These are phyloP conservation scores for Ceratobasidium sp. DNA, from an alignment of 1,284 basidiomycete species.

Conservation along the genomic window DNA sequence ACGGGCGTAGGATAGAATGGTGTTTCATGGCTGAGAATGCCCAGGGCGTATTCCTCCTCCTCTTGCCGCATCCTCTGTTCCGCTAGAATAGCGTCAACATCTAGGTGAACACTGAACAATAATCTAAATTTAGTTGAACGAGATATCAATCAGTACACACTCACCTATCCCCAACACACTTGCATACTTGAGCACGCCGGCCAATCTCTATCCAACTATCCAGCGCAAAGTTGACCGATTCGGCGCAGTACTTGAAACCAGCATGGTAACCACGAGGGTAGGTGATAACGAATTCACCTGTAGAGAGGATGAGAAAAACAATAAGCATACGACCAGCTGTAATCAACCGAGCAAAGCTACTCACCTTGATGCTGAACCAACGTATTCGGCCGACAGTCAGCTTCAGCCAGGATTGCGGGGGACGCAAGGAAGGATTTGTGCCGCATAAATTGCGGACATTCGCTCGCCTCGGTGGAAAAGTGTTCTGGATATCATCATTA, in stretches of 20 bases:
- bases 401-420: slow-evolving; percentile 83
- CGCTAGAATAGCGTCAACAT: slow-evolving; percentile 85
- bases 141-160: slow-evolving; percentile 48
- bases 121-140: not conserved
- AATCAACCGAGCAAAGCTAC: not conserved
- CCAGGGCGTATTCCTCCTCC: slow-evolving; percentile 39
- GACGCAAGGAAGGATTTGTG: slow-evolving; percentile 98
- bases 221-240: slow-evolving; percentile 97
- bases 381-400: slow-evolving; percentile 88
- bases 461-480: slow-evolving; percentile 86
- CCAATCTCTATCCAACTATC: slow-evolving; percentile 96
- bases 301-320: slow-evolving; percentile 52
- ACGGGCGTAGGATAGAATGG: not conserved
- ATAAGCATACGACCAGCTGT: not conserved
- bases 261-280: slow-evolving; percentile 96
- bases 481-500: slow-evolving; percentile 71
- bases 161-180: slow-evolving; percentile 87
- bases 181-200: slow-evolving; percentile 82
- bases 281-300: slow-evolving; percentile 96
- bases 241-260: slow-evolving; percentile 97
- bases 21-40: not conserved
- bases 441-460: slow-evolving; percentile 93
- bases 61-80: slow-evolving; percentile 68
- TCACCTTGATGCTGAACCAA: slow-evolving; percentile 82
- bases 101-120: slow-evolving; percentile 82